A percentile compares a stretch with the other conserved stretches of the same genome.
Evolutionary conservation across 1,284 basidiomycete species (phyloP).

Genomic region (Sporisorium iseilematis-ciliati): DNA sequence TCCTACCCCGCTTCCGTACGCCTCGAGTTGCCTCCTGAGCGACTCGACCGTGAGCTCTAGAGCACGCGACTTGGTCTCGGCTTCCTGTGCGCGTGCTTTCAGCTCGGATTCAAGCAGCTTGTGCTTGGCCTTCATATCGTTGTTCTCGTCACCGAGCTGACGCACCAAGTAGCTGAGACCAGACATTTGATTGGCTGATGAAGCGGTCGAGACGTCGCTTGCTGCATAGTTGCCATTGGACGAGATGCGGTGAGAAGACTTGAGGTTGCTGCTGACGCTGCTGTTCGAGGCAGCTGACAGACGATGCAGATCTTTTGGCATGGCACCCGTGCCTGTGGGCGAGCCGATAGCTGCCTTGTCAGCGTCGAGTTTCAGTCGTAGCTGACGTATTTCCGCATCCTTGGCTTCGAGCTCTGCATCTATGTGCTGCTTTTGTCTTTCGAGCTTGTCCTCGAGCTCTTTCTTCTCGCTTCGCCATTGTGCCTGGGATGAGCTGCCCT

Average conservation of each 20-base stretch:
- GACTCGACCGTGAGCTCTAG: constrained; percentile 82
- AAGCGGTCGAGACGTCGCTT: constrained; percentile 75
- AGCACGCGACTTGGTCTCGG: constrained; percentile 80
- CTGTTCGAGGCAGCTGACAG: constrained; percentile 20
- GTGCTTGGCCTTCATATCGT: constrained; percentile 76
- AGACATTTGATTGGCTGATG: constrained; percentile 73
- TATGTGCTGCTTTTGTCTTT: not conserved
- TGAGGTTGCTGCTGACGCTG: constrained; percentile 29
- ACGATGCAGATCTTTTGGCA: constrained; percentile 59
- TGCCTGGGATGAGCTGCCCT: constrained; percentile 35
- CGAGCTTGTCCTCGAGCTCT: constrained; percentile 71
- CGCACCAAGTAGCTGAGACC: constrained; percentile 81
- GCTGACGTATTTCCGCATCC: constrained; percentile 36
- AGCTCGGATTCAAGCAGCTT: constrained; percentile 75
- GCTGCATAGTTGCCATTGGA: constrained; percentile 71
- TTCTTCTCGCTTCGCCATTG: constrained; percentile 52
- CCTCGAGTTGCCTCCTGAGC: constrained; percentile 74
- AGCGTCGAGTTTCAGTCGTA: constrained; percentile 60
- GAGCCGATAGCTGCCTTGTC: constrained; percentile 8
- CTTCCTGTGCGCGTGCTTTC: constrained; percentile 80
- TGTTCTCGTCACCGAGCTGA: constrained; percentile 85
- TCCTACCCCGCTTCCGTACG: constrained; percentile 53
- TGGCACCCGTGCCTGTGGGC: not conserved
- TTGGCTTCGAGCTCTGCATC: constrained; percentile 39
- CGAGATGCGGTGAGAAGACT: constrained; percentile 66